These are phyloP conservation scores for Mariannaea elegans DNA, from an alignment of 2,329 filamentous ascomycete species.

Conservation along the genomic window DNA sequence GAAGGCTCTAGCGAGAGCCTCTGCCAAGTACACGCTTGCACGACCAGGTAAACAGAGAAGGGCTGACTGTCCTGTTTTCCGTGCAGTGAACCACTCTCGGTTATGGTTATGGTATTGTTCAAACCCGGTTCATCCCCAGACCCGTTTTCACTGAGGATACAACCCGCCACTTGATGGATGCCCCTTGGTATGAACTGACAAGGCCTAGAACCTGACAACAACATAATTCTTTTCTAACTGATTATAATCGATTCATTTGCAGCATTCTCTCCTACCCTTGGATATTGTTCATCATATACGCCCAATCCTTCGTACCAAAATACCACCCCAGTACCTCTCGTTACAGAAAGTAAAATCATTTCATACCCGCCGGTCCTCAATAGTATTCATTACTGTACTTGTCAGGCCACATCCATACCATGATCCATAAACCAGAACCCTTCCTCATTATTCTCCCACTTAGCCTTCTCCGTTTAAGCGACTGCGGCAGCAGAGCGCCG, in stretches of 20 bases:
- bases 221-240: neutral
- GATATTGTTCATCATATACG: conserved; percentile 15
- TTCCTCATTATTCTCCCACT: neutral
- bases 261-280: neutral
- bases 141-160: no score
- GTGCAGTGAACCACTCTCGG: no score
- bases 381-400: conserved; percentile 3
- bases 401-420: neutral
- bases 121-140: no score
- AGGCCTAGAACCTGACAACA: no score
- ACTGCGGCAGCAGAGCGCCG: conserved; percentile 43
- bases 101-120: no score
- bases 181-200: no score
- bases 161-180: no score
- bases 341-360: no score
- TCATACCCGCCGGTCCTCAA: neutral
- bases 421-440: neutral
- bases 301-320: neutral
- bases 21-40: conserved; percentile 87
- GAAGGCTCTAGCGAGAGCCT: conserved; percentile 91
- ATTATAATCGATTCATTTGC: neutral
- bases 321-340: neutral
- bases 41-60: conserved; percentile 53
- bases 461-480: conserved; percentile 26
- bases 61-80: no score